phyloP scores from a whole-genome alignment of 2,329 filamentous ascomycete genomes.

The Cercospora citrullina region DNA sequence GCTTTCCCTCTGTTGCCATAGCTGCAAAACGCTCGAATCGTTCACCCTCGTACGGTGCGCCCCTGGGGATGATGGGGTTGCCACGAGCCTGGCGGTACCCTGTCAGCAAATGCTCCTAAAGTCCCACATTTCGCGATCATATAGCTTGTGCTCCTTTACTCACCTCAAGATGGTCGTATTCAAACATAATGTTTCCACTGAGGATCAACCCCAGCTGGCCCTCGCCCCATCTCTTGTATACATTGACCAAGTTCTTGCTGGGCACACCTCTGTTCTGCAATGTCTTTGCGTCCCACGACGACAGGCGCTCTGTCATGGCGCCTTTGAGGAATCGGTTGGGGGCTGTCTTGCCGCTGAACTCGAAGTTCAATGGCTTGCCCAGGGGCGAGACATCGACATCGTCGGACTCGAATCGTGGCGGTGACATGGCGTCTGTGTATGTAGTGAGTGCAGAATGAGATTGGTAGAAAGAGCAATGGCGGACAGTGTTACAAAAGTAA shows the following conservation, averaged over 20 bases:
- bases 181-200: slow-evolving; percentile 61
- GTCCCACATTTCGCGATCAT: background rate
- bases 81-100: slow-evolving; percentile 44
- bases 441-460: background rate
- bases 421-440: slow-evolving; percentile 12
- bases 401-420: slow-evolving; percentile 44
- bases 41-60: slow-evolving; percentile 53
- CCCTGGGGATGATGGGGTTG: slow-evolving; percentile 60
- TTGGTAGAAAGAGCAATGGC: background rate
- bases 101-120: background rate
- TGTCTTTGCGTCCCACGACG: slow-evolving; percentile 59
- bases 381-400: slow-evolving; percentile 44
- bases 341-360: slow-evolving; percentile 55
- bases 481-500: background rate
- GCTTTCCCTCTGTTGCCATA: slow-evolving; percentile 57
- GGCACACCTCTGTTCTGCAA: slow-evolving; percentile 56
- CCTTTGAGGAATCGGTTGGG: slow-evolving; percentile 68
- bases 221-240: slow-evolving; percentile 64
- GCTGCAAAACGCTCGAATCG: slow-evolving; percentile 62
- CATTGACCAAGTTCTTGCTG: slow-evolving; percentile 54
- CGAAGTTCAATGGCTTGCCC: slow-evolving; percentile 48
- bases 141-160: slow-evolving; percentile 38
- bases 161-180: slow-evolving; percentile 18
- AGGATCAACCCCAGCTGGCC: slow-evolving; percentile 58
- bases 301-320: slow-evolving; percentile 66